Evolutionary conservation across 768 basidiomycete species (phyloP).

Genomic region (Naematelia encephala): DNA sequence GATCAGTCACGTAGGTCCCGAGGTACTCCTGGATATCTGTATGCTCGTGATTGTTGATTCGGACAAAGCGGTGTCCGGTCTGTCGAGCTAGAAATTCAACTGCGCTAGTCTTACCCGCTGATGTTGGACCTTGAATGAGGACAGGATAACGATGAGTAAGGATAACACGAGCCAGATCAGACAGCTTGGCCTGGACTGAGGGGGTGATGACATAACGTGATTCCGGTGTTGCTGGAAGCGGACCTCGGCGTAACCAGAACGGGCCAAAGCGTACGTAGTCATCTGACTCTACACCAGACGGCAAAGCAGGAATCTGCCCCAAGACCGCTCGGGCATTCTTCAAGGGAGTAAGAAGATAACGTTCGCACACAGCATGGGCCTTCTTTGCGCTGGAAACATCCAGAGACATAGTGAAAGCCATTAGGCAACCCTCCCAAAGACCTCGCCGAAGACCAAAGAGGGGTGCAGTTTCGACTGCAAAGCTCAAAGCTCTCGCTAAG

Average conservation of each 20-base stretch:
- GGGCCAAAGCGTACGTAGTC: slow-evolving; percentile 81
- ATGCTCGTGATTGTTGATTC: slow-evolving; percentile 99
- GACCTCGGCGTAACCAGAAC: slow-evolving; percentile 82
- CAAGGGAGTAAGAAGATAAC: slow-evolving; percentile 72
- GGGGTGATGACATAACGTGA: slow-evolving; percentile 87
- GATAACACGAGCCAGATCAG: slow-evolving; percentile 88
- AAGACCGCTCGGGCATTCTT: slow-evolving; percentile 75
- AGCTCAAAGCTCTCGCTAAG: slow-evolving; percentile 80
- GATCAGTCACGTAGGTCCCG: slow-evolving; percentile 92
- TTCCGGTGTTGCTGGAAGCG: slow-evolving; percentile 61
- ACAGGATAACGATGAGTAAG: slow-evolving; percentile 86
- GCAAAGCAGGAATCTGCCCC: slow-evolving; percentile 62
- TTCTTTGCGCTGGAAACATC: slow-evolving; percentile 66
- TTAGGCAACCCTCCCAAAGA: slow-evolving; percentile 92
- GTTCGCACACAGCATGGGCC: slow-evolving; percentile 68
- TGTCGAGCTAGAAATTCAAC: slow-evolving; percentile 90
- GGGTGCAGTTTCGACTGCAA: slow-evolving; percentile 75
- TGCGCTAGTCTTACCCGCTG: slow-evolving; percentile 94
- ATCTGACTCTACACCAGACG: slow-evolving; percentile 55
- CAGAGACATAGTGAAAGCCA: slow-evolving; percentile 96
- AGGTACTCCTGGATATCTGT: slow-evolving; percentile 99
- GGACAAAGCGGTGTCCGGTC: slow-evolving; percentile 91
- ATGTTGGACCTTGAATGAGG: slow-evolving; percentile 95
- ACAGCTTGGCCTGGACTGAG: slow-evolving; percentile 89
- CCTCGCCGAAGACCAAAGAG: slow-evolving; percentile 77